A percentile compares a stretch with the other conserved stretches of the same genome.
Conservation (phyloP, 176 grass and related monocot genomes). For the Avena sativa region DNA sequence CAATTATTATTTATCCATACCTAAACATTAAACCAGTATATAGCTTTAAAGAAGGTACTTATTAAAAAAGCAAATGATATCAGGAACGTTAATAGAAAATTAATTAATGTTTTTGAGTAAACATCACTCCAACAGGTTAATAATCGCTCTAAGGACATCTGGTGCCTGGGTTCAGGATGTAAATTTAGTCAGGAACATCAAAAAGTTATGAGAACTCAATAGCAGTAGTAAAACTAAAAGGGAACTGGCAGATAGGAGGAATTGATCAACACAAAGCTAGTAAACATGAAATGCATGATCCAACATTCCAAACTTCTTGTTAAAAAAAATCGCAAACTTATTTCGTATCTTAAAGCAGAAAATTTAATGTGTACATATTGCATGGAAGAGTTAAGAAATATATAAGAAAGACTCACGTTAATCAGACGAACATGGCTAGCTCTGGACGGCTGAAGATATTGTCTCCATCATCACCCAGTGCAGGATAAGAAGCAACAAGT, state of each 20-base stretch:
- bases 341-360: background rate
- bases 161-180: background rate
- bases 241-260: background rate
- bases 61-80: background rate
- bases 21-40: background rate
- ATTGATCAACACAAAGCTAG: background rate
- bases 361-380: background rate
- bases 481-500: slow-evolving; percentile 81
- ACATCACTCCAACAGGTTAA: slow-evolving; percentile 27
- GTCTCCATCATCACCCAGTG: slow-evolving; percentile 62
- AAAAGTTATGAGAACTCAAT: background rate
- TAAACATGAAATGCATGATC: background rate
- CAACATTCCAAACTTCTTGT: background rate
- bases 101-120: background rate
- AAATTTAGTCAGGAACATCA: background rate
- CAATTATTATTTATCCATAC: background rate
- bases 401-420: slow-evolving; percentile 48
- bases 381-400: slow-evolving; percentile 7
- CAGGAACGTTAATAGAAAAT: background rate
- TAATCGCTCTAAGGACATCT: background rate
- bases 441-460: slow-evolving; percentile 79
- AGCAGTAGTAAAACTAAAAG: background rate
- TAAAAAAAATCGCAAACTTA: background rate
- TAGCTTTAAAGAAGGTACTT: too few relatives aligned
- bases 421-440: slow-evolving; percentile 83